Evolutionary conservation across 257 asterid genomes (phyloP).

Genomic region (Voacanga thouarsii): DNA sequence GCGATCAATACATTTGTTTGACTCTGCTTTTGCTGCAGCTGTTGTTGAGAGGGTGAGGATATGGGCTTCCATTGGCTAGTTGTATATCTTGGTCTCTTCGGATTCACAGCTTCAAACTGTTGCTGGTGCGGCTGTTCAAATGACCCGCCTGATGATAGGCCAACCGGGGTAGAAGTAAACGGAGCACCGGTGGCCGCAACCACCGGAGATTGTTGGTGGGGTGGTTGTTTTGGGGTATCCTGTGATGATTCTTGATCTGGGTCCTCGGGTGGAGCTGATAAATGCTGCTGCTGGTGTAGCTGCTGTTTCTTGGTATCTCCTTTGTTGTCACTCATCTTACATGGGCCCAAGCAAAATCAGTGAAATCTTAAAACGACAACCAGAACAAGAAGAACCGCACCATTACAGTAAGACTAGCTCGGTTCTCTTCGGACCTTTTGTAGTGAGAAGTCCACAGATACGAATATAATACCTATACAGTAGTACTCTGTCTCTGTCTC

Average conservation of each 20-base stretch:
- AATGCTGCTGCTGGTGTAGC: slow-evolving; percentile 18
- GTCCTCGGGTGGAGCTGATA: slow-evolving; percentile 30
- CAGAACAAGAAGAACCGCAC: slow-evolving; percentile 15
- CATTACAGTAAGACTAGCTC: slow-evolving; percentile 24
- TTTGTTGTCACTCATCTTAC: slow-evolving; percentile 37
- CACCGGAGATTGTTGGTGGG: slow-evolving; percentile 9
- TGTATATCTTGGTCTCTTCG: slow-evolving; percentile 39
- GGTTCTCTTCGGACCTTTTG: slow-evolving; percentile 5
- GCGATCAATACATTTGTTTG: slow-evolving; percentile 19
- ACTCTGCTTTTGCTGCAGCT: slow-evolving; percentile 12
- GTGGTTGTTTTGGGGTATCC: slow-evolving; percentile 19
- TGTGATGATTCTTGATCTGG: slow-evolving; percentile 27
- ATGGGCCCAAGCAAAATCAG: slow-evolving; percentile 6
- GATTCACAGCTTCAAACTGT: slow-evolving; percentile 29
- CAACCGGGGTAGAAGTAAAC: slow-evolving; percentile 19
- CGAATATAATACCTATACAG: neutral
- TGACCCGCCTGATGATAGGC: slow-evolving; percentile 14
- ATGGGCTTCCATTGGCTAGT: slow-evolving; percentile 41
- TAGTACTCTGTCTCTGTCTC: neutral
- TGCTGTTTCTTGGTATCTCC: slow-evolving; percentile 34
- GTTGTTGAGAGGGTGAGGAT: slow-evolving; percentile 30
- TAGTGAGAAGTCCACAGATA: neutral
- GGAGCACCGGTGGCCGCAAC: slow-evolving; percentile 19
- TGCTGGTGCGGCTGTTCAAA: slow-evolving; percentile 24
- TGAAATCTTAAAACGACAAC: slow-evolving; percentile 10